A percentile compares a stretch with the other conserved stretches of the same genome.
Evolutionary conservation across 2,329 filamentous ascomycete genomes (phyloP).

Genomic region (Dothideomycetes sp.): DNA sequence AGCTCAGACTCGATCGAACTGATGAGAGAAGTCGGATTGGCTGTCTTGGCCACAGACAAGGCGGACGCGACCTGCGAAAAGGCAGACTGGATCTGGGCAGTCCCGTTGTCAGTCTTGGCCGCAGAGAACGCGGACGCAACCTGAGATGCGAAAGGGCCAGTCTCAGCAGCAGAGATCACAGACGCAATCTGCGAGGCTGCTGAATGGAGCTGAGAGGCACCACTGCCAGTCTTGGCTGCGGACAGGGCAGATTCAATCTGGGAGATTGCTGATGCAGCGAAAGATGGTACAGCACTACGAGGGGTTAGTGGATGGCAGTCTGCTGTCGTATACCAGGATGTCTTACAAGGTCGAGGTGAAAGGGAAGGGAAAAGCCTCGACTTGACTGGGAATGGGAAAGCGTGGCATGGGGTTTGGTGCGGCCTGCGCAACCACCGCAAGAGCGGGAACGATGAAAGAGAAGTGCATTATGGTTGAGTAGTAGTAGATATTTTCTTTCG

Average conservation of each 20-base stretch:
- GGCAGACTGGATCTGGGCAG: not conserved
- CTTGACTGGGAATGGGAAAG: too few species aligned
- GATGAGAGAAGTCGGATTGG: not conserved
- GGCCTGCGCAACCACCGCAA: slow-evolving; percentile 6
- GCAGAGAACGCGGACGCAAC: not conserved
- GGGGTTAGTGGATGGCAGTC: not conserved
- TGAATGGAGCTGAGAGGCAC: not conserved
- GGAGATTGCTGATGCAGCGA: not conserved
- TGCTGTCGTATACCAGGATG: too few species aligned
- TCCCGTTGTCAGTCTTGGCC: not conserved
- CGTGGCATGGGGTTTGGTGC: not conserved
- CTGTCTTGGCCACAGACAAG: not conserved
- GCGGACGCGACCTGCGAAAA: not conserved
- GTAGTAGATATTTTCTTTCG: not conserved
- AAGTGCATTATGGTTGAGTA: slow-evolving; percentile 2
- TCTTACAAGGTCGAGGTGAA: too few species aligned
- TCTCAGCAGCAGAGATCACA: not conserved
- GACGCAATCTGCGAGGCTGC: not conserved
- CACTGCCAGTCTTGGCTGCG: not conserved
- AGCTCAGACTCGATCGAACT: not conserved
- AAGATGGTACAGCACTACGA: not conserved
- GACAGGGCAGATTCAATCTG: not conserved
- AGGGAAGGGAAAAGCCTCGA: too few species aligned
- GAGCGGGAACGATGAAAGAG: slow-evolving; percentile 2
- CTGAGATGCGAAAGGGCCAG: not conserved